Base-by-base conservation (phyloP, 1,284 basidiomycete genomes). In the Meripilus lineatus region DNA sequence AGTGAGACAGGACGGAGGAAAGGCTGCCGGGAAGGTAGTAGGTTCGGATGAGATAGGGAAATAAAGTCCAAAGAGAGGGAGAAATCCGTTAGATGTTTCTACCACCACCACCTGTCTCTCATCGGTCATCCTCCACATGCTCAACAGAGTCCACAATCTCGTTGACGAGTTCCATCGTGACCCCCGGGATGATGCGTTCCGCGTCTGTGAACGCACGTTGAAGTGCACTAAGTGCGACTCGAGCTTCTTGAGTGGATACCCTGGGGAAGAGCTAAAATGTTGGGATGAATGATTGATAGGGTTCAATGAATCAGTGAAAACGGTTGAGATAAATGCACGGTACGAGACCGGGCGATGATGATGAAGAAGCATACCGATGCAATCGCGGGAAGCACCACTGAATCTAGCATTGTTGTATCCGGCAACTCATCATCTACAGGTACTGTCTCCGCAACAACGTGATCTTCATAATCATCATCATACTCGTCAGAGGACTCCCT, bases 131-230 rank as follows among this genome's bases (percentile, higher is more conserved):
- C 49, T 89, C 87, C 32, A 90, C 86, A 55, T 86, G 86, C 60
- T 90, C 88, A n/a, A 90, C 87, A n/a, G 88, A 89, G 60, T 91
- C 88, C 18, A 90, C 88, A 50, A 90, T 89, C 66, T 90, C 87
- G 61, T 88, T 88, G 45, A 91, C 81, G 35, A 91, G 70, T 59
- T 89, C 88, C 67, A 86, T 65, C 17, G 87, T 85, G 32, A 91
- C 81, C 17, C 88, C 88, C 25, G 88, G 88, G 53, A 91, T 91
- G 50, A 91, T 84, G 47, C 86, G 74, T 67, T 97, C 93, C 3
- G 93, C 92, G 21, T 93, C 89, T 33, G 89, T 89, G 58, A 96
- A 94, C 3, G 93, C 93, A 38, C 86, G 75, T 57, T 93, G 88
- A 11, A 96, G 71, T 38, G 85, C 77, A 48, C 85, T 88, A 40